Base-by-base conservation (phyloP, 331 rosid species). In the Quercus lobata region DNA sequence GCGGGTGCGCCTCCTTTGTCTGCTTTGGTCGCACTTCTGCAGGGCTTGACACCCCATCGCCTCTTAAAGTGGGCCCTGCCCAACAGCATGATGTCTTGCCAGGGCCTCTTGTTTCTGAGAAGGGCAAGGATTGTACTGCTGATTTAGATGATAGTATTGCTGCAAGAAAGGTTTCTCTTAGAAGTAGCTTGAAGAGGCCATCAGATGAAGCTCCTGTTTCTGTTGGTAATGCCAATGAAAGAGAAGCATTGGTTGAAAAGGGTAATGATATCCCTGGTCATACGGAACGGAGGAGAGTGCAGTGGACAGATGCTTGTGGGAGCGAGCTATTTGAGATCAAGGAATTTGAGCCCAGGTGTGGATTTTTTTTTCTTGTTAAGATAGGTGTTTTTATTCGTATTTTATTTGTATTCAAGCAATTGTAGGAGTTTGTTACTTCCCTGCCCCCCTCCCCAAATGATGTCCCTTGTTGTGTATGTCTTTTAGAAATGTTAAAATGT, bases 301-400 rank as follows among this genome's bases (percentile, higher is more conserved):
- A 88, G 87, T 96, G 99, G 99, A 96, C 97, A 25, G 99, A 96
- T 89, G 76, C 87, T 80, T 92, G 90, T 66, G 99, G 98, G 35
- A 86, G 90, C 46, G 97, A 96, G 81, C 98, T 96, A 69, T 91
- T 86, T 78, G 90, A 92, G 78, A 88, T 96, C 76, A 90, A 86
- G 80, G 98, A 96, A 81, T 96, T 93, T 84, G 98, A 96, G 83
- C 97, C 99, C 90, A 93, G 99, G 99, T 96, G 85, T 86, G 71
- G 75, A 49, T 52, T 75, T 19, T n/a, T 34, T 65, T 21, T 56
- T 21, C 78, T 22, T 8, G 11, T 7, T 11, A 22, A 6, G 44
- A 34, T 29, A 16, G 30, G 12, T 29, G 6, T 3, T 63, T 49
- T 29, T 63, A 17, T 14, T 16, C 52, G 4, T 19, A 34, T 7